phyloP scores from a whole-genome alignment of 768 basidiomycete genomes.

The Amyloporia xantha region DNA sequence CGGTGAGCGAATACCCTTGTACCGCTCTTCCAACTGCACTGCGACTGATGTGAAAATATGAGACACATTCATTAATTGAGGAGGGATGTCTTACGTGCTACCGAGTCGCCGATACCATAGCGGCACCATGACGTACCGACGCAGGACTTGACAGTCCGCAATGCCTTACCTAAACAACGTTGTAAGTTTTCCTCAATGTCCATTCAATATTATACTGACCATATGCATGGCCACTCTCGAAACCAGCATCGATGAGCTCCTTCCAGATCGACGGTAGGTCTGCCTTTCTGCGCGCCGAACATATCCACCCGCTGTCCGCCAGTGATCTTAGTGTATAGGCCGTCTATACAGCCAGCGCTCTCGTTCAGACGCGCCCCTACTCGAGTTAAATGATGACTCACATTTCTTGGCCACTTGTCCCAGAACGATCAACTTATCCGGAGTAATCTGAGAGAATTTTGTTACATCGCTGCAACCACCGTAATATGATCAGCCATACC shows the following conservation, averaged over 20 bases:
- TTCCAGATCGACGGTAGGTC: slow-evolving; percentile 68
- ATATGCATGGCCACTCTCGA: slow-evolving; percentile 74
- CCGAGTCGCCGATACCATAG: slow-evolving; percentile 69
- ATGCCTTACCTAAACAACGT: slow-evolving; percentile 30
- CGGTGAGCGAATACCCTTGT: slow-evolving; percentile 62
- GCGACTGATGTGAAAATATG: slow-evolving; percentile 36
- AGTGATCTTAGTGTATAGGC: slow-evolving; percentile 59
- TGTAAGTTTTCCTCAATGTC: neutral
- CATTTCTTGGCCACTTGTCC: slow-evolving; percentile 65
- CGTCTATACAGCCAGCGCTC: too few species aligned
- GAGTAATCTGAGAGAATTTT: slow-evolving; percentile 41
- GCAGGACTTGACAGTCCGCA: slow-evolving; percentile 74
- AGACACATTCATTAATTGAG: neutral
- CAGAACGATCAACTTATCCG: slow-evolving; percentile 57
- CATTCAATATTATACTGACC: slow-evolving; percentile 24
- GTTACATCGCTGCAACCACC: too few species aligned
- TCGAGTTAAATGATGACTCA: slow-evolving; percentile 13
- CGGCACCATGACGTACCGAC: slow-evolving; percentile 71
- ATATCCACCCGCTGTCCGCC: slow-evolving; percentile 58
- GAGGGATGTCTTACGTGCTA: slow-evolving; percentile 31
- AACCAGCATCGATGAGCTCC: slow-evolving; percentile 54
- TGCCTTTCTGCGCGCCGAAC: slow-evolving; percentile 63
- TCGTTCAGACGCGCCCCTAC: too few species aligned
- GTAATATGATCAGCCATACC: too few species aligned
- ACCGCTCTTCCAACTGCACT: slow-evolving; percentile 63